Conservation (phyloP, 805 yeast species). For the Lipomyces starkeyi region DNA sequence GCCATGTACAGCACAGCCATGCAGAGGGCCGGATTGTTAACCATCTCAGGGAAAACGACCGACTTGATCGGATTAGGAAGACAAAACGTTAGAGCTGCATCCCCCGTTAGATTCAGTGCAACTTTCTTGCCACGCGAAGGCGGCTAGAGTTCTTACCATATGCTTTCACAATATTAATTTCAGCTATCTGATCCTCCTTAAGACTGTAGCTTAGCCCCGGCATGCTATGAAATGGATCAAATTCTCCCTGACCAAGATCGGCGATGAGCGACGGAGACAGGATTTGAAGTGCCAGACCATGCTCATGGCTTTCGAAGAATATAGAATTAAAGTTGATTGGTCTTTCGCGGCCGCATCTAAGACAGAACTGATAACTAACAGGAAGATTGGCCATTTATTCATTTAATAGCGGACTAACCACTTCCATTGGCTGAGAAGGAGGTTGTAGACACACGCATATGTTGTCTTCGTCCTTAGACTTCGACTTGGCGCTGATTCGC, state of each 20-base stretch:
- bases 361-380: not conserved
- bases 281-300: not conserved
- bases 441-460: not conserved
- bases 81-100: not conserved
- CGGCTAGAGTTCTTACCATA: not conserved
- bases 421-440: not conserved
- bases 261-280: not conserved
- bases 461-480: not conserved
- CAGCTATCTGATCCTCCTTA: not conserved
- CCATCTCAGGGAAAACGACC: not conserved
- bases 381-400: not conserved
- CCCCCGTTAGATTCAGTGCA: not conserved
- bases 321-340: not conserved
- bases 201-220: conserved; percentile 2
- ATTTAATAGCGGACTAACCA: not conserved
- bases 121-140: not conserved
- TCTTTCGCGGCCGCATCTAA: not conserved
- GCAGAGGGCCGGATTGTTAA: not conserved
- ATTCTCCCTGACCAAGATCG: not conserved
- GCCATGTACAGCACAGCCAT: not conserved
- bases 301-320: not conserved
- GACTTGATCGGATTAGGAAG: conserved; percentile 1
- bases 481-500: not conserved
- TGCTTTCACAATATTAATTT: not conserved
- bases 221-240: conserved; percentile 1